Evolutionary conservation across 108 stramenopile species (phyloP), one percentile per base, ranked within the genome.

Genomic region (Cyclotella baltica): DNA sequence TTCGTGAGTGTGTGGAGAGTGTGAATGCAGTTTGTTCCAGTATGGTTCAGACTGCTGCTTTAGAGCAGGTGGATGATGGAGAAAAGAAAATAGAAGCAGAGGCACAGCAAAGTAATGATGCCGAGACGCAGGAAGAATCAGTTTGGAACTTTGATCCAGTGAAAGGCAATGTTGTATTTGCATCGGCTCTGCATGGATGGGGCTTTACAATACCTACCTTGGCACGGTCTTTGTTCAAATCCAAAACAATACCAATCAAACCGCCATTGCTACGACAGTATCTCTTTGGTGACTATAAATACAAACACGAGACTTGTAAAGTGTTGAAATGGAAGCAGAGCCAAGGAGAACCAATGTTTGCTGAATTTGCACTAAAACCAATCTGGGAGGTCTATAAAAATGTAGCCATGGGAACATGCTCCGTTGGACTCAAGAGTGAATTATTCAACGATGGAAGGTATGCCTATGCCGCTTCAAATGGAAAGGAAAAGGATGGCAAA

Each of bases 111-210:
- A 65, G 30, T 52, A 69, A 33, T 34, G 43, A 56, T 15, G 76
- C 83, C 3, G 83, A 89, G 51, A 20, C 4, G 10, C 73, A 86
- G 8, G 76, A 86, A 38, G 86, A 85, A 61, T 50, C 40, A n/a
- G 62, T 74, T 0, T 98, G 98, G 98, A 93, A 89, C 19, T 99
- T 99, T 85, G 93, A 95, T 34, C 97, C 98, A 3, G 81, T 85
- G 67, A 84, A 88, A 58, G 97, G 98, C 4, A 98, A 99, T 83
- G 97, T 99, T 11, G 87, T 98, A 8, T 99, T 99, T 87, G 90
- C 91, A 30, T 90, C 90, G 20, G 98, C 98, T 5, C 67, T 96
- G 36, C 95, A 93, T 76, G 96, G 98, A 48, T 99, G 98, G 98
- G 99, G 96, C 50, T 98, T 99, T 65, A 86, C 95, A 0, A 62